Conservation (phyloP, 495 filamentous ascomycete genomes). For the Penicillium psychrofluorescens region DNA sequence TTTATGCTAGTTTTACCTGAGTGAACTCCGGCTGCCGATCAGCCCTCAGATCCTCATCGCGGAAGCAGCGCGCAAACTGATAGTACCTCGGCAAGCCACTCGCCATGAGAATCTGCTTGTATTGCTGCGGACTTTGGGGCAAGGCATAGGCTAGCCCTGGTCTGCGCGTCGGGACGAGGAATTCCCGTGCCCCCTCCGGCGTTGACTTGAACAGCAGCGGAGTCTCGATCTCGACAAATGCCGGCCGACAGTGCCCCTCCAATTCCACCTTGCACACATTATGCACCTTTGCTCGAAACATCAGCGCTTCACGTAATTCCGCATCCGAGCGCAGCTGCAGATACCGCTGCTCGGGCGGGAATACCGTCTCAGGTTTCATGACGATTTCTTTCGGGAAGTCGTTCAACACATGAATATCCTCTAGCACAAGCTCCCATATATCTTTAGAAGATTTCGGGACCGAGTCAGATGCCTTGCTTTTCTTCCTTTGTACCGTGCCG, state of each 20-base stretch:
- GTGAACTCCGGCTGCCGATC: slow-evolving; percentile 97
- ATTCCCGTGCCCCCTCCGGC: slow-evolving; percentile 91
- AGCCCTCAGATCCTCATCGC: slow-evolving; percentile 88
- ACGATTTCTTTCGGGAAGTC: slow-evolving; percentile 70
- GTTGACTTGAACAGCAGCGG: slow-evolving; percentile 96
- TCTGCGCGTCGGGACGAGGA: slow-evolving; percentile 81
- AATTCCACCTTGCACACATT: slow-evolving; percentile 47
- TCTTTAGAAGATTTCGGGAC: slow-evolving; percentile 18
- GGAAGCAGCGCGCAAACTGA: slow-evolving; percentile 91
- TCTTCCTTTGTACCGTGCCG: slow-evolving; percentile 42
- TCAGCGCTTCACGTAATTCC: slow-evolving; percentile 53
- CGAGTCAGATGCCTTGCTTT: slow-evolving; percentile 19
- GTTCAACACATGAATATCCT: slow-evolving; percentile 63
- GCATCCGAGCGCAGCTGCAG: slow-evolving; percentile 72
- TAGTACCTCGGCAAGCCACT: slow-evolving; percentile 76
- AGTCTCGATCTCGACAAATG: slow-evolving; percentile 81
- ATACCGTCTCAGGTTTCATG: slow-evolving; percentile 60
- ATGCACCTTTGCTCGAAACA: slow-evolving; percentile 47
- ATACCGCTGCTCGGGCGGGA: slow-evolving; percentile 67
- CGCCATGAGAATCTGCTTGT: slow-evolving; percentile 97
- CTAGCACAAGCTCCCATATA: slow-evolving; percentile 53
- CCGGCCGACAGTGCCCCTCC: slow-evolving; percentile 21
- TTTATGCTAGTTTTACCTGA: slow-evolving; percentile 47
- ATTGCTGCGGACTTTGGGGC: slow-evolving; percentile 95
- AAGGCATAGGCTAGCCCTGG: slow-evolving; percentile 77